Base-by-base conservation (phyloP, 2,329 filamentous ascomycete genomes). In the Aspergillus sp. region DNA sequence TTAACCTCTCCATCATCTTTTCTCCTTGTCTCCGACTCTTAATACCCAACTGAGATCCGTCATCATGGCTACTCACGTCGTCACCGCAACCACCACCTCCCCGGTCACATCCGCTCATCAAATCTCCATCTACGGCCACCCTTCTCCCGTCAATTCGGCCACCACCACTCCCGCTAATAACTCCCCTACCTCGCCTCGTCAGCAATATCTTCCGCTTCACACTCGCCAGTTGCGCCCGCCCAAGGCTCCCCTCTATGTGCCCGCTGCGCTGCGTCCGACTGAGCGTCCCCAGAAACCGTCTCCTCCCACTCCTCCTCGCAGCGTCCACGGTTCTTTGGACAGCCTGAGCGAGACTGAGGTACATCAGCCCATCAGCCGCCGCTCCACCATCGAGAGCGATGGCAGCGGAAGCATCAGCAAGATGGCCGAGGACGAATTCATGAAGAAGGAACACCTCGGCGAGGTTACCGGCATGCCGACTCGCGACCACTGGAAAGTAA, bases 401-500 rank as follows among this genome's bases (percentile, higher is more conserved):
- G 73, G 70, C 57, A 76, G 71, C 56, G 72, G 74, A 11, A 54
- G 52, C 16, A 72, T 82, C 58, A 79, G 78, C 62, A 80, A 81
- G 64, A 71, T 82, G 53, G 77, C 80, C 52, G 81, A 81, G 66
- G 78, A 84, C 57, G 81, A 84, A 63, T 83, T 80, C 78, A 77
- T 80, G 68, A 80, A 81, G 60, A 77, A 78, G 52, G 78, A 80
- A 59, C 80, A 83, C 46, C 73, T 85, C 52, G 84, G 84, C 22
- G 78, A 81, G 49, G 82, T 87, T 4, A 84, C 83, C 14, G 86
- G 86, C 5, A 78, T 80, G 18, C 86, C 86, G 4, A 87, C 85
- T 6, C 80, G 82, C 60, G 84, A 86, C 59, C 86, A 88, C 73
- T 89, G 86, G 86, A 87, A 88, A 81, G 84, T 85, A 77, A 72